Conservation (phyloP, 805 yeast genomes). For the Yarrowia porcina region DNA sequence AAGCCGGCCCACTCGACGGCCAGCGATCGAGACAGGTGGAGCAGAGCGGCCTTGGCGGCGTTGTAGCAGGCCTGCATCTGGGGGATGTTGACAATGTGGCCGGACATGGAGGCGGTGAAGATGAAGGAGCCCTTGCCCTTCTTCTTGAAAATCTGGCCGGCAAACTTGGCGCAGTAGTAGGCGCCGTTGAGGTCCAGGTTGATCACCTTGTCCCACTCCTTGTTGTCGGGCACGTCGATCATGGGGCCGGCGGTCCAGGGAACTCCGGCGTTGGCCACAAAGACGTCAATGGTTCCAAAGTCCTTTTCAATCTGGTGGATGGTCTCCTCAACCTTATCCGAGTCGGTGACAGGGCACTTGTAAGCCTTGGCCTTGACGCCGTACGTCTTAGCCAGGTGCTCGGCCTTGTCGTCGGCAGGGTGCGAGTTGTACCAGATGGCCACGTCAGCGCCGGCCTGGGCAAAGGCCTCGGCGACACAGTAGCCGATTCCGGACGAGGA, state of each 20-base stretch:
- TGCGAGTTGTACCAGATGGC: conserved; percentile 65
- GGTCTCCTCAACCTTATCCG: conserved; percentile 49
- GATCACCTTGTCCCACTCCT: conserved; percentile 69
- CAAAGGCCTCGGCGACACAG: conserved; percentile 76
- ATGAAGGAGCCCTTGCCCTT: conserved; percentile 77
- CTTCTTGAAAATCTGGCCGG: conserved; percentile 68
- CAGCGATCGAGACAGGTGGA: conserved; percentile 70
- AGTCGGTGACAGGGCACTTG: conserved; percentile 54
- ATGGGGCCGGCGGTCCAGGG: conserved; percentile 71
- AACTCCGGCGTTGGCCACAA: conserved; percentile 88
- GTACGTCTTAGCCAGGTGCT: conserved; percentile 52
- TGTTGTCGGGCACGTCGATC: conserved; percentile 45
- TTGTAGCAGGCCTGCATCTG: conserved; percentile 84
- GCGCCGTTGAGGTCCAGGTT: conserved; percentile 76
- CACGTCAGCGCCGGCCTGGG: conserved; percentile 84
- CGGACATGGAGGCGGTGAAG: conserved; percentile 87
- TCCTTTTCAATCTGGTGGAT: conserved; percentile 55
- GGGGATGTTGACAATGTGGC: conserved; percentile 81
- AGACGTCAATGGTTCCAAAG: conserved; percentile 76
- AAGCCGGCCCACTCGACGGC: conserved; percentile 89
- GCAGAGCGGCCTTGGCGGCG: conserved; percentile 79
- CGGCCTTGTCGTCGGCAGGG: conserved; percentile 63
- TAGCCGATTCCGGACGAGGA: conserved; percentile 80
- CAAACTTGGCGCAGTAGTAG: conserved; percentile 71
- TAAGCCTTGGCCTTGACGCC: conserved; percentile 63